phyloP scores from a whole-genome alignment of 768 basidiomycete genomes.

The Hypholoma fasciculare region DNA sequence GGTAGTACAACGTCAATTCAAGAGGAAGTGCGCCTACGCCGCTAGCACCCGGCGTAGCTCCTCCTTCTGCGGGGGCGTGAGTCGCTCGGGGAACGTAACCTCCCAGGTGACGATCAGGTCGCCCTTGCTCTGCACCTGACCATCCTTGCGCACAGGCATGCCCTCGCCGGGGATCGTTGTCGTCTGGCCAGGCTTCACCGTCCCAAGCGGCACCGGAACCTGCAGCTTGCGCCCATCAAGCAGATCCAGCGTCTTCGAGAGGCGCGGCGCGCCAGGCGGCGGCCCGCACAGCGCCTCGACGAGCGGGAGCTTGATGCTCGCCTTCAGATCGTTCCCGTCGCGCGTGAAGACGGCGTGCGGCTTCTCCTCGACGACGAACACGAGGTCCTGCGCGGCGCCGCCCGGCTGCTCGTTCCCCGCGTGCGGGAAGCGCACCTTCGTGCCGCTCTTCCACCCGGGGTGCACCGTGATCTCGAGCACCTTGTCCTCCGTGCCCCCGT shows the following conservation, averaged over 20 bases:
- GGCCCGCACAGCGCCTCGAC: conserved; percentile 79
- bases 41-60: conserved; percentile 67
- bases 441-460: conserved; percentile 96
- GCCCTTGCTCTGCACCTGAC: conserved; percentile 69
- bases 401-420: conserved; percentile 76
- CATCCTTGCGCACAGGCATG: conserved; percentile 89
- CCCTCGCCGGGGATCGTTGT: conserved; percentile 76
- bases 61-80: conserved; percentile 81
- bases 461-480: conserved; percentile 77
- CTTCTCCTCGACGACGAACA: conserved; percentile 97
- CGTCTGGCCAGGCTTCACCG: conserved; percentile 78
- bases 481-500: conserved; percentile 81
- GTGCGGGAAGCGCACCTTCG: conserved; percentile 87
- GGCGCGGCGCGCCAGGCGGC: conserved; percentile 29
- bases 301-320: conserved; percentile 63
- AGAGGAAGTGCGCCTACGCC: background rate
- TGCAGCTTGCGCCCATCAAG: conserved; percentile 83
- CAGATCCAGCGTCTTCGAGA: conserved; percentile 55
- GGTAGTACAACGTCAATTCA: background rate
- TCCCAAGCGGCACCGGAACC: conserved; percentile 60
- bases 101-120: conserved; percentile 85
- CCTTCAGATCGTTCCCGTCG: conserved; percentile 79
- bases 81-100: conserved; percentile 75
- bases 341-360: conserved; percentile 75
- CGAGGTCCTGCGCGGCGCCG: conserved; percentile 85